These are phyloP conservation scores for Colletotrichum chrysophilum DNA, from an alignment of 2,329 filamentous ascomycete genomes.

Conservation along the genomic window DNA sequence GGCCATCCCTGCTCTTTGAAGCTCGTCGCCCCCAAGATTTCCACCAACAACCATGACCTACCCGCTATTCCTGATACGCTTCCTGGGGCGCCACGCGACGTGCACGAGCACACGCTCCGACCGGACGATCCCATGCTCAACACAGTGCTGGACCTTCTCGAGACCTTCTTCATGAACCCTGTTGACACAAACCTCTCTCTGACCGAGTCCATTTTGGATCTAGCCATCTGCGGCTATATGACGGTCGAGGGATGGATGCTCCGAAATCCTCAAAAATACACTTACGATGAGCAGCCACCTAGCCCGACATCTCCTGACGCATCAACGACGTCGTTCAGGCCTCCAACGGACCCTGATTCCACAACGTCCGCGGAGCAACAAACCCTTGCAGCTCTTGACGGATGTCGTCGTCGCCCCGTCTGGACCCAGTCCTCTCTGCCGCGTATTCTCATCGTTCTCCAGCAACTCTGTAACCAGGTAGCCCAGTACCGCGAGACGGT, in stretches of 20 bases:
- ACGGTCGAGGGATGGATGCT: constrained; percentile 90
- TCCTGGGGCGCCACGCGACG: constrained; percentile 66
- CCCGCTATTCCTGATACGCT: constrained; percentile 61
- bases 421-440: constrained; percentile 57
- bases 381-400: constrained; percentile 52
- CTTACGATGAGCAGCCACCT: constrained; percentile 53
- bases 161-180: constrained; percentile 86
- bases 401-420: constrained; percentile 57
- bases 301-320: constrained; percentile 25
- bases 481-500: constrained; percentile 66
- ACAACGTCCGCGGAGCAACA: constrained; percentile 45
- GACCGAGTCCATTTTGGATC: constrained; percentile 81
- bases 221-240: constrained; percentile 85
- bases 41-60: constrained; percentile 60
- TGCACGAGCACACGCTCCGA: constrained; percentile 65
- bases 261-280: constrained; percentile 70
- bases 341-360: constrained; percentile 43
- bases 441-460: constrained; percentile 62
- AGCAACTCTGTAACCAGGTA: constrained; percentile 67
- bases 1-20: constrained; percentile 75
- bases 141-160: constrained; percentile 72
- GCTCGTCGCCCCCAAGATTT: constrained; percentile 67
- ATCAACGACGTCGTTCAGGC: constrained; percentile 41
- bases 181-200: constrained; percentile 90
- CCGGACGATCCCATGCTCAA: constrained; percentile 68